phyloP scores from a whole-genome alignment of 495 filamentous ascomycete genomes.

The Neurospora sp. region DNA sequence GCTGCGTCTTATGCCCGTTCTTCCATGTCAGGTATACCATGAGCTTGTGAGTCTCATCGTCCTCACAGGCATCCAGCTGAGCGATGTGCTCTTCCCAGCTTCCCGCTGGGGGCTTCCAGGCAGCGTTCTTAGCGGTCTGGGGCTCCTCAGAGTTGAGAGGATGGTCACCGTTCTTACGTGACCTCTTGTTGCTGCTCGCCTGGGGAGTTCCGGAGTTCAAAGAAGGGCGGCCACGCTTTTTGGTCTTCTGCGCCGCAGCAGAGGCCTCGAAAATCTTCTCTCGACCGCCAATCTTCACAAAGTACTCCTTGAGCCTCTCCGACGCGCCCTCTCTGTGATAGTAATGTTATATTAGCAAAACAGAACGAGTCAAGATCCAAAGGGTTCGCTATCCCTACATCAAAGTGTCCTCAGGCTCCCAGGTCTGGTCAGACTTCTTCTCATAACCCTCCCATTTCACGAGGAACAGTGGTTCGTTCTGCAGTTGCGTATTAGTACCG shows the following conservation, averaged over 20 bases:
- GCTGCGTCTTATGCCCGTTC: slow-evolving; percentile 49
- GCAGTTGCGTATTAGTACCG: neutral
- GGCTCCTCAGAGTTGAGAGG: slow-evolving; percentile 25
- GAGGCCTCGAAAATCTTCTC: slow-evolving; percentile 38
- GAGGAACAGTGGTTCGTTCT: slow-evolving; percentile 36
- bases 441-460: slow-evolving; percentile 58
- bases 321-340: slow-evolving; percentile 31
- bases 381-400: slow-evolving; percentile 22
- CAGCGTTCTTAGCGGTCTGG: slow-evolving; percentile 16
- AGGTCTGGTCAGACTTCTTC: slow-evolving; percentile 46
- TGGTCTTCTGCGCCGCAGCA: slow-evolving; percentile 27
- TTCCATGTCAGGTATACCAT: slow-evolving; percentile 47
- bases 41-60: slow-evolving; percentile 35
- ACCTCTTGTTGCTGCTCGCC: slow-evolving; percentile 24
- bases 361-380: neutral
- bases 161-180: slow-evolving; percentile 25
- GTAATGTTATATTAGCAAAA: slow-evolving; percentile 1
- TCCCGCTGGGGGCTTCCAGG: slow-evolving; percentile 45
- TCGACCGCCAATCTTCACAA: slow-evolving; percentile 39
- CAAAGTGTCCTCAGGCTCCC: slow-evolving; percentile 52
- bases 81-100: slow-evolving; percentile 50
- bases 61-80: slow-evolving; percentile 46
- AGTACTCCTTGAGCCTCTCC: slow-evolving; percentile 35
- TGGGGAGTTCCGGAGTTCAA: slow-evolving; percentile 13
- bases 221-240: slow-evolving; percentile 37